These are phyloP conservation scores for Guadua angustifolia DNA, from an alignment of 176 grass and related monocot species.

Conservation along the genomic window DNA sequence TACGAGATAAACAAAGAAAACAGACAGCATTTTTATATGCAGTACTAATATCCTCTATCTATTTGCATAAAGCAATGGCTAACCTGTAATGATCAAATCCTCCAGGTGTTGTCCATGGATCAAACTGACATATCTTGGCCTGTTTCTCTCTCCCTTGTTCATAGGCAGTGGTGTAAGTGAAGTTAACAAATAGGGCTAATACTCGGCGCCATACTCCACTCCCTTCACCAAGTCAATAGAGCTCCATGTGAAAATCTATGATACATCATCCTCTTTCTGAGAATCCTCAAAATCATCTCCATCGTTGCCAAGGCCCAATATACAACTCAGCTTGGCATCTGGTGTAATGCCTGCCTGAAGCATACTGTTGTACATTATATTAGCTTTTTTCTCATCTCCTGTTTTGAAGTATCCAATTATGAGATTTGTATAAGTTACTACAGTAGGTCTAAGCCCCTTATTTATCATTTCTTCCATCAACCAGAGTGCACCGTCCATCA, in stretches of 20 bases:
- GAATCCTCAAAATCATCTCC: slow-evolving; percentile 10
- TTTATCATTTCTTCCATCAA: slow-evolving; percentile 70
- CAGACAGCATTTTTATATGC: not conserved
- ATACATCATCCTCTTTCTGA: slow-evolving; percentile 6
- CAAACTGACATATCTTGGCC: not conserved
- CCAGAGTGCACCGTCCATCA: slow-evolving; percentile 54
- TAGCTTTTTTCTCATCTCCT: slow-evolving; percentile 41
- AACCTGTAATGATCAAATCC: not conserved
- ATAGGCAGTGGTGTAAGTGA: not conserved
- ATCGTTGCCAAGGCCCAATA: slow-evolving; percentile 42
- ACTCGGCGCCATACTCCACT: too few species aligned
- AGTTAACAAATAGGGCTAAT: not conserved
- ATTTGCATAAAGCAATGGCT: not conserved
- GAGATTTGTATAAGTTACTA: slow-evolving; percentile 67
- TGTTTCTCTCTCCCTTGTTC: not conserved
- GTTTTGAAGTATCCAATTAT: slow-evolving; percentile 59
- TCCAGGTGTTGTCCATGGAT: not conserved
- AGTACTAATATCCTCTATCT: not conserved
- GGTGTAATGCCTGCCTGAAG: slow-evolving; percentile 55
- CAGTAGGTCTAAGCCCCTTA: slow-evolving; percentile 52
- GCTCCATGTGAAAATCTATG: slow-evolving; percentile 17
- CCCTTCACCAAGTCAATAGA: slow-evolving; percentile 24
- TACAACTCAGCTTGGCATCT: slow-evolving; percentile 51
- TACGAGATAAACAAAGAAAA: not conserved
- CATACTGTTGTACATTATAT: slow-evolving; percentile 49